These are phyloP conservation scores for Kodamaea anthophila DNA, from an alignment of 1,139 yeast genomes.

Conservation along the genomic window DNA sequence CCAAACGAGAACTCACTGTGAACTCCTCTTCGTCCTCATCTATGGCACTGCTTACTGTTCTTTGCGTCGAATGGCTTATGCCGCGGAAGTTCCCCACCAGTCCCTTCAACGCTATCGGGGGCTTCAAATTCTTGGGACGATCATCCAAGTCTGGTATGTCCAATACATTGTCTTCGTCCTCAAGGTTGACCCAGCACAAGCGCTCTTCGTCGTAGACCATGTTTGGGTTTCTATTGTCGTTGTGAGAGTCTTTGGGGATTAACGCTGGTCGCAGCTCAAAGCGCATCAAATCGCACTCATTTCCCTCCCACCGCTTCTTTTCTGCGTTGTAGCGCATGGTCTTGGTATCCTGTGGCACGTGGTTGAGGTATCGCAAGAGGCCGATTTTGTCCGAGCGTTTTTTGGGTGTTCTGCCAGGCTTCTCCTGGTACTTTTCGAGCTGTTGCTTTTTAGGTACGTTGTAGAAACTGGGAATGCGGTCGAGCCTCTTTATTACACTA, in stretches of 20 bases:
- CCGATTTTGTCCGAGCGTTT: constrained; percentile 20
- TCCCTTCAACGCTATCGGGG: constrained; percentile 4
- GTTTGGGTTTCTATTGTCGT: constrained; percentile 19
- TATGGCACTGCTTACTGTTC: constrained; percentile 29
- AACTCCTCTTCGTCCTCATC: constrained; percentile 30
- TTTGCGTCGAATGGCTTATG: constrained; percentile 26
- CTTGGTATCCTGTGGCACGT: constrained; percentile 9
- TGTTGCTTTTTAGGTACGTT: constrained; percentile 17
- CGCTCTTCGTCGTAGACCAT: constrained; percentile 60
- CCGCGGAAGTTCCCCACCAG: constrained; percentile 11
- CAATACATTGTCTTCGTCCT: constrained; percentile 45
- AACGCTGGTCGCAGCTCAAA: constrained; percentile 29
- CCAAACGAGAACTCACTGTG: constrained; percentile 30
- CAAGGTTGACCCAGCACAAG: constrained; percentile 41
- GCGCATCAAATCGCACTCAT: constrained; percentile 47
- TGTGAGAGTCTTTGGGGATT: constrained; percentile 27
- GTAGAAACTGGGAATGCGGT: constrained; percentile 41
- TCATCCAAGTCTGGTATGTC: constrained; percentile 40
- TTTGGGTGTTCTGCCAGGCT: constrained; percentile 11
- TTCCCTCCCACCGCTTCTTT: constrained; percentile 62
- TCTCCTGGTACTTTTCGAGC: constrained; percentile 23
- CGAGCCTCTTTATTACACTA: constrained; percentile 32
- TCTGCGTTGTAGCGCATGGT: constrained; percentile 51
- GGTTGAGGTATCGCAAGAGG: constrained; percentile 26
- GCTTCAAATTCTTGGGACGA: constrained; percentile 1